These are phyloP conservation scores for Phoenix roebelenii DNA, from an alignment of 176 grass and related monocot genomes.

Conservation along the genomic window DNA sequence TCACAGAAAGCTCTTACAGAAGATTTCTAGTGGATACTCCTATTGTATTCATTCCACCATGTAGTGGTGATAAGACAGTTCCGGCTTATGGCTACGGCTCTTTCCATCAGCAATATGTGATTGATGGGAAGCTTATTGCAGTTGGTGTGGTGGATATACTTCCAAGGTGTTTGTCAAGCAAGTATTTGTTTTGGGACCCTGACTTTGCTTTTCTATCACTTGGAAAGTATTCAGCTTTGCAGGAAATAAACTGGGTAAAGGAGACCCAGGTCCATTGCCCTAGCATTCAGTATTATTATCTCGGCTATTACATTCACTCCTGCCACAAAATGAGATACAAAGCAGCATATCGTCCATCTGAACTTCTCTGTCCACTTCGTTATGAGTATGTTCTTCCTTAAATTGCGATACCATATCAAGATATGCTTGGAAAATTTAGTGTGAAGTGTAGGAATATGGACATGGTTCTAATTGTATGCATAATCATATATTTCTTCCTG, in stretches of 20 bases:
- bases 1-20: slow-evolving; percentile 66
- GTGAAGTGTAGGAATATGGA: too few species aligned
- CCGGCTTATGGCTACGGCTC: slow-evolving; percentile 77
- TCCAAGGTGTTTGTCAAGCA: slow-evolving; percentile 92
- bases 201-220: slow-evolving; percentile 83
- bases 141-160: slow-evolving; percentile 97
- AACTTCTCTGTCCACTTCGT: slow-evolving; percentile 88
- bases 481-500: too few species aligned
- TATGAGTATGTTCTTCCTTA: slow-evolving; percentile 44
- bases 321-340: slow-evolving; percentile 99
- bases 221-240: slow-evolving; percentile 86
- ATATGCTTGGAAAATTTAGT: too few species aligned
- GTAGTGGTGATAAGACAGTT: slow-evolving; percentile 41
- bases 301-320: slow-evolving; percentile 96
- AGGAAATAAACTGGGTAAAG: slow-evolving; percentile 89
- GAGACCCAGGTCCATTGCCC: slow-evolving; percentile 45
- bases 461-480: too few species aligned
- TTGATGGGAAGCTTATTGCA: slow-evolving; percentile 89
- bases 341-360: slow-evolving; percentile 86
- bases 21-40: slow-evolving; percentile 84
- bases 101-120: slow-evolving; percentile 94
- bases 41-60: slow-evolving; percentile 54
- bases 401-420: not conserved
- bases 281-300: slow-evolving; percentile 84
- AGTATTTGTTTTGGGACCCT: slow-evolving; percentile 99